Evolutionary conservation across 306 rosid genomes (phyloP), one percentile per base, ranked within the genome.

Genomic region (Rosa rugosa): DNA sequence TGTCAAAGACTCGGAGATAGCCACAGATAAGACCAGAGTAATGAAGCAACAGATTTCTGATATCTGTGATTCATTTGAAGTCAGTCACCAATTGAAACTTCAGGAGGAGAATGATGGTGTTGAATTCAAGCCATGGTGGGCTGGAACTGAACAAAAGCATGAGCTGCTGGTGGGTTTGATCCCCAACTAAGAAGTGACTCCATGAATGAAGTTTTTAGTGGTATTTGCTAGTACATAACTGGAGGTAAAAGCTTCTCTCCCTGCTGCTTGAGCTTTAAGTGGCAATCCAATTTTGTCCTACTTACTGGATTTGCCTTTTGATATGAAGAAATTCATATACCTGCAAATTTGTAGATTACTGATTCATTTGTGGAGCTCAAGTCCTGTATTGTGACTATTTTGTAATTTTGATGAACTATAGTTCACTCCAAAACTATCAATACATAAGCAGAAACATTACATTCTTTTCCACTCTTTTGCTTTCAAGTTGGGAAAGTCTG

Each of bases 71-170:
- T 67, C 47, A 49, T 72, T 75, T 76, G 80, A 62, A 65, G 57
- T 75, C 63, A n/a, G 40, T 46, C 69, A 47, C 18, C 73, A 76
- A 13, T 11, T 50, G 23, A 63, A 42, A 71, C 59, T 59, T 42
- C 74, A 77, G 63, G 81, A 82, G 41, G 79, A 76, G 16, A 76
- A 80, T 13, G 80, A 49, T 27, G 86, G 31, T 27, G 79, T 75
- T 56, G 83, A 76, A 45, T 73, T 76, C 71, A 79, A 71, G 77
- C 41, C 87, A 67, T 85, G 83, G 83, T 76, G 81, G 83, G 54
- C 49, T 77, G 81, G 65, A 69, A 79, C 60, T 77, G 85, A 56
- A 38, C 85, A 73, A 13, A 78, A 83, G 73, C 87, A 75, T 50
- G 84, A 75, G 76, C 34, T 77, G 56, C 75, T 72, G 75, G 60